Conservation (phyloP, 2,329 filamentous ascomycete species). For the Penicillium sp. region DNA sequence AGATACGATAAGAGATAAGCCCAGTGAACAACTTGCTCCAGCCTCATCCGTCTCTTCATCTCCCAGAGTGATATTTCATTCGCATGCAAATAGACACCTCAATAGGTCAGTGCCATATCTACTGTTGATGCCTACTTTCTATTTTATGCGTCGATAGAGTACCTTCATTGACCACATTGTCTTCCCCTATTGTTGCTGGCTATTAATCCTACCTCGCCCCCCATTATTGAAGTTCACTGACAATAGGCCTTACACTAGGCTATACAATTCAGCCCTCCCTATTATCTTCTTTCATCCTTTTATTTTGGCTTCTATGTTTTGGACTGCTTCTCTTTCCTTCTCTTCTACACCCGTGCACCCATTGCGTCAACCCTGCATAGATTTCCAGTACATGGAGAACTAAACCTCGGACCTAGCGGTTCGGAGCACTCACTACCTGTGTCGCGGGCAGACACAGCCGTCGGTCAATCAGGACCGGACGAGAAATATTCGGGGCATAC, state of each 20-base stretch:
- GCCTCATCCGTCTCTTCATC: slow-evolving; percentile 21
- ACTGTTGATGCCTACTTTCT: neutral
- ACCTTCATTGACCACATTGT: slow-evolving; percentile 1
- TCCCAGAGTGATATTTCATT: slow-evolving; percentile 8
- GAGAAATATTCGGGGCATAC: slow-evolving; percentile 5
- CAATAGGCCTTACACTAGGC: slow-evolving; percentile 4
- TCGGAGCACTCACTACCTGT: slow-evolving; percentile 23
- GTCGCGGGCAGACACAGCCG: slow-evolving; percentile 23
- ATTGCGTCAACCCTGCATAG: slow-evolving; percentile 21
- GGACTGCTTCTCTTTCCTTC: slow-evolving; percentile 6
- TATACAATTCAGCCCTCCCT: neutral
- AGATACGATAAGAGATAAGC: slow-evolving; percentile 38
- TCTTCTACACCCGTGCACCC: slow-evolving; percentile 11
- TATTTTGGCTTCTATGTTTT: slow-evolving; percentile 14
- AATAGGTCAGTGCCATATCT: slow-evolving; percentile 16
- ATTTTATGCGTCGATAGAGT: neutral
- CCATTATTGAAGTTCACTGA: slow-evolving; percentile 9
- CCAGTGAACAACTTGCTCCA: slow-evolving; percentile 23
- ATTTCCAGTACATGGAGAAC: slow-evolving; percentile 27
- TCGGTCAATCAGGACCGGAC: slow-evolving; percentile 17
- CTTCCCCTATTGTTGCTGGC: slow-evolving; percentile 10
- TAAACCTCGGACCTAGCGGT: slow-evolving; percentile 20
- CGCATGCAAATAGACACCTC: slow-evolving; percentile 11
- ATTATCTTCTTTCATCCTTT: neutral
- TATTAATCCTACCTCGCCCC: slow-evolving; percentile 3